Conservation (phyloP, 768 basidiomycete genomes). For the Scleroderma bovista region DNA sequence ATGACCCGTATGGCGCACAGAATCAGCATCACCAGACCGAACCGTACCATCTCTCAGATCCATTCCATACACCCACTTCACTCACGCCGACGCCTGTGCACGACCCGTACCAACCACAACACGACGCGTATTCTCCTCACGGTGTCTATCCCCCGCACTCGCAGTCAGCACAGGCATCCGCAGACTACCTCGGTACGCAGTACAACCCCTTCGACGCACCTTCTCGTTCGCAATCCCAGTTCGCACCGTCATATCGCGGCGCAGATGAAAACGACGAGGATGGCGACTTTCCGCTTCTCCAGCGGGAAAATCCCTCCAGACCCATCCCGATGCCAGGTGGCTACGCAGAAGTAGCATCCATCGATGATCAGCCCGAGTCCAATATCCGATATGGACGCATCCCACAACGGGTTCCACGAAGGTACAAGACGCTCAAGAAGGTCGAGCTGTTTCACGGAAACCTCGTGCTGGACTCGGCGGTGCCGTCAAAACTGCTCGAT, state of each 20-base stretch:
- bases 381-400: conserved; percentile 87
- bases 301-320: conserved; percentile 33
- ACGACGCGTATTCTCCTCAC: conserved; percentile 14
- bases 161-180: conserved; percentile 15
- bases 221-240: conserved; percentile 21
- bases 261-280: conserved; percentile 42
- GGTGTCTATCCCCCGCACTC: conserved; percentile 21
- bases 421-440: conserved; percentile 92
- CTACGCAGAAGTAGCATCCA: conserved; percentile 28
- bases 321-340: conserved; percentile 41
- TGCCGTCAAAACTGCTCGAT: conserved; percentile 86
- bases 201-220: conserved; percentile 20
- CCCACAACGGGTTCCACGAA: conserved; percentile 81
- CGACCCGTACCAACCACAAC: conserved; percentile 23
- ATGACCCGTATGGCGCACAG: conserved; percentile 24
- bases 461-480: conserved; percentile 84
- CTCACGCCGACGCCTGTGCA: conserved; percentile 13
- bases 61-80: conserved; percentile 28
- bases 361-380: conserved; percentile 34
- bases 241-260: conserved; percentile 34
- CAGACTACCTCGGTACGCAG: conserved; percentile 11
- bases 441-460: conserved; percentile 94
- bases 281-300: conserved; percentile 65
- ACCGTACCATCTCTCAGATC: conserved; percentile 35
- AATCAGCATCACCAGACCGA: conserved; percentile 28